A percentile compares a stretch with the other conserved stretches of the same genome.
Evolutionary conservation across 495 filamentous ascomycete species (phyloP).

Genomic region (Viridothelium virens): DNA sequence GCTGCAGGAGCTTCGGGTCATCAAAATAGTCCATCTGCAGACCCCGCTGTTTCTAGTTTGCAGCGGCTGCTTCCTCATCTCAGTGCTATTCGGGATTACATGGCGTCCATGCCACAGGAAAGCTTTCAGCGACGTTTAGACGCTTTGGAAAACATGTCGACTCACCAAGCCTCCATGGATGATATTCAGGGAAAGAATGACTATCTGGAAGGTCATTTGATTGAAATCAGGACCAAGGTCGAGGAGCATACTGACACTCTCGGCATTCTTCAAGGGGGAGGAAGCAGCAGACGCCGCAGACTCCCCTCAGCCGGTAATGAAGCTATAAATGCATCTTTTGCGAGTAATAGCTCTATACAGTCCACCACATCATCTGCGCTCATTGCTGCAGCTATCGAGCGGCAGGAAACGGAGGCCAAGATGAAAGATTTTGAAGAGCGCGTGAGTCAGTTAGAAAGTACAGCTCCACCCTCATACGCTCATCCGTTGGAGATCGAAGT

Average conservation of each 20-base stretch:
- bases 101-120: conserved; percentile 34
- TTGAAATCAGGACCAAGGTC: conserved; percentile 34
- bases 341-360: conserved; percentile 28
- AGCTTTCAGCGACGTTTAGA: conserved; percentile 51
- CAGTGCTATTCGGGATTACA: conserved; percentile 24
- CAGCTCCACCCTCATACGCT: conserved; percentile 45
- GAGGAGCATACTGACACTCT: background rate
- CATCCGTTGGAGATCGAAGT: conserved; percentile 64
- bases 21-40: background rate
- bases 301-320: background rate
- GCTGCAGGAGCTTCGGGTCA: background rate
- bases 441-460: conserved; percentile 47
- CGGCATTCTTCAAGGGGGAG: background rate
- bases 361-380: conserved; percentile 32
- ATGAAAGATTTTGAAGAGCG: conserved; percentile 50
- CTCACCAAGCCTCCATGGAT: conserved; percentile 50
- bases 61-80: conserved; percentile 26
- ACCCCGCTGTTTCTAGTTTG: conserved; percentile 12
- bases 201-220: conserved; percentile 47
- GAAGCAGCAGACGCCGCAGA: conserved; percentile 14
- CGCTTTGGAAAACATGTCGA: conserved; percentile 52
- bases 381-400: conserved; percentile 30
- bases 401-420: conserved; percentile 29
- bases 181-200: conserved; percentile 53
- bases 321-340: conserved; percentile 25